phyloP scores from a whole-genome alignment of 2,329 filamentous ascomycete genomes.

The Fusarium penzigii region DNA sequence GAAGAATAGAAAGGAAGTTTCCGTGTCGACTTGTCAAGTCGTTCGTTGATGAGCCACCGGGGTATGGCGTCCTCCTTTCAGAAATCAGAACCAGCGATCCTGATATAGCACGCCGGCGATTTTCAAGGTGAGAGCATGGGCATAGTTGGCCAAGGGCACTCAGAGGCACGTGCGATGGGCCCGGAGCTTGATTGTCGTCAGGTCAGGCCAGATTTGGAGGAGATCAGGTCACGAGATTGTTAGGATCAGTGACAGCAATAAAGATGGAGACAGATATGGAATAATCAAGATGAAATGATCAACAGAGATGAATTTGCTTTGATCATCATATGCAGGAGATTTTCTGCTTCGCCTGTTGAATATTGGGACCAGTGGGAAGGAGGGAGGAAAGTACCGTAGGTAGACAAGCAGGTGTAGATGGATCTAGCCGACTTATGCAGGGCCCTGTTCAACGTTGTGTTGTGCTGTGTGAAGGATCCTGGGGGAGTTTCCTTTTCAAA shows the following conservation, averaged over 20 bases:
- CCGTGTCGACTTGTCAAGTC: constrained; percentile 5
- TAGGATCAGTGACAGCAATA: constrained; percentile 1
- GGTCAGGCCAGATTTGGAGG: constrained; percentile 12
- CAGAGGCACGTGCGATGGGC: constrained; percentile 22
- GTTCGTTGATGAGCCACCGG: too few species aligned
- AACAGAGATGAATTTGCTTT: too few species aligned
- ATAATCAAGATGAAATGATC: neutral
- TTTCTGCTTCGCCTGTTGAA: too few species aligned
- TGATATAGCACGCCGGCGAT: constrained; percentile 1
- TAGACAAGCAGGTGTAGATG: too few species aligned
- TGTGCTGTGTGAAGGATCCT: too few species aligned
- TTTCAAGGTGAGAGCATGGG: constrained; percentile 7
- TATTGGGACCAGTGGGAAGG: too few species aligned
- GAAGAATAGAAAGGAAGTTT: constrained; percentile 20
- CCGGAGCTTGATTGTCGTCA: constrained; percentile 10
- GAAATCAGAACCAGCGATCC: constrained; percentile 15
- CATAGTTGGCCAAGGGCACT: constrained; percentile 14
- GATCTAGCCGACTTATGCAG: too few species aligned
- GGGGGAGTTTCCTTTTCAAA: neutral
- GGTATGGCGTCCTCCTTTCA: too few species aligned
- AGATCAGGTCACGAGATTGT: constrained; percentile 23
- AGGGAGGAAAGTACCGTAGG: too few species aligned
- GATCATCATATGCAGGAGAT: neutral
- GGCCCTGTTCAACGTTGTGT: too few species aligned
- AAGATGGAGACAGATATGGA: neutral